Percentiles rank a stretch among this genome's conserved stretches.
Evolutionary conservation across 495 filamentous ascomycete species (phyloP).

Genomic region (Penicillium maclennaniae): DNA sequence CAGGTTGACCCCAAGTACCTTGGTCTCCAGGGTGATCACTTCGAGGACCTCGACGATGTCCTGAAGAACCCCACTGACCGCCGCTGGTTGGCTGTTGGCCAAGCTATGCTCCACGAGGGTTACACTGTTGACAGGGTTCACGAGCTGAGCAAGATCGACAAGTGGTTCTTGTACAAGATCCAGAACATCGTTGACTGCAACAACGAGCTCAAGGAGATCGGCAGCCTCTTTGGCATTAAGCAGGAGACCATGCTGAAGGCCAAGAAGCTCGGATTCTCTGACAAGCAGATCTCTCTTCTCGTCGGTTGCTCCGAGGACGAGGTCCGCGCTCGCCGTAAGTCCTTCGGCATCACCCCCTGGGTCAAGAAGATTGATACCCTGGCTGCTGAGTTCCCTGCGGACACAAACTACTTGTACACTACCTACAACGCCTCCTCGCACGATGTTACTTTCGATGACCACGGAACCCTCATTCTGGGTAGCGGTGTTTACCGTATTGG

Average conservation of each 20-base stretch:
- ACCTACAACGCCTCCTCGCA: slow-evolving; percentile 97
- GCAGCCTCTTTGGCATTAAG: slow-evolving; percentile 79
- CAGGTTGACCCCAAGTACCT: slow-evolving; percentile 90
- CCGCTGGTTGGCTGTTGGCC: slow-evolving; percentile 93
- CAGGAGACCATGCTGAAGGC: slow-evolving; percentile 82
- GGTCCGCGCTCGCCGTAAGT: slow-evolving; percentile 77
- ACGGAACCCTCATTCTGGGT: slow-evolving; percentile 83
- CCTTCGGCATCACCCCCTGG: slow-evolving; percentile 81
- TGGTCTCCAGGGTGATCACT: slow-evolving; percentile 93
- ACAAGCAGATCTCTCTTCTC: slow-evolving; percentile 87
- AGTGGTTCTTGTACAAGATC: slow-evolving; percentile 98
- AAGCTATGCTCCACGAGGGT: slow-evolving; percentile 95
- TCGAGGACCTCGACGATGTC: slow-evolving; percentile 86
- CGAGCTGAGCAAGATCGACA: slow-evolving; percentile 95
- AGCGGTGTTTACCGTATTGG: slow-evolving; percentile 96
- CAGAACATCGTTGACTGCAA: slow-evolving; percentile 92
- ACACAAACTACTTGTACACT: slow-evolving; percentile 96
- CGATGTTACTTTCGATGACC: slow-evolving; percentile 93
- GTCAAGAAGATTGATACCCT: slow-evolving; percentile 99
- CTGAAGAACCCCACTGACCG: slow-evolving; percentile 91
- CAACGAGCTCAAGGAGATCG: slow-evolving; percentile 80
- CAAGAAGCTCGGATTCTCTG: slow-evolving; percentile 97
- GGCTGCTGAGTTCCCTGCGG: slow-evolving; percentile 95
- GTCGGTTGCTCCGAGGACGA: slow-evolving; percentile 84
- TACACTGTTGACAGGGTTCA: slow-evolving; percentile 89